These are phyloP conservation scores for Salix koriyanagi DNA, from an alignment of 345 rosid species.

Conservation along the genomic window DNA sequence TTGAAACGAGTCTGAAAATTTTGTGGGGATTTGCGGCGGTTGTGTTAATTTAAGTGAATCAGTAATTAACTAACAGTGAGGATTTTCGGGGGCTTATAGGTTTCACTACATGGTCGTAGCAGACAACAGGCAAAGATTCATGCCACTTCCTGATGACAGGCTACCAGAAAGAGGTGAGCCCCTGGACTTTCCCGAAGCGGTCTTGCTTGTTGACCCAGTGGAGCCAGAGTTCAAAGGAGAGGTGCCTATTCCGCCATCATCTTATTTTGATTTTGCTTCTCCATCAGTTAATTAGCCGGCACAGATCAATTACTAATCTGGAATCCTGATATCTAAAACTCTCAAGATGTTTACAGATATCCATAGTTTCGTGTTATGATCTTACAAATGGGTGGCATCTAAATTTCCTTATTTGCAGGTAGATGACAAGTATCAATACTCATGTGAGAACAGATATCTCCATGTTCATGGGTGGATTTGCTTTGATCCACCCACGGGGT, in stretches of 20 bases:
- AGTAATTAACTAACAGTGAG: no score
- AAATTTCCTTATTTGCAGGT: constrained; percentile 38
- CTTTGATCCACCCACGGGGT: constrained; percentile 45
- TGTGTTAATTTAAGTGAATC: no score
- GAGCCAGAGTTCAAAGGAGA: constrained; percentile 63
- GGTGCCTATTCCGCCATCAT: constrained; percentile 30
- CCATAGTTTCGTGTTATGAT: neutral
- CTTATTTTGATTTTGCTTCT: neutral
- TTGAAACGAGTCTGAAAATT: neutral
- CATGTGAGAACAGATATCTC: constrained; percentile 48
- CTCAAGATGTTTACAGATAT: neutral
- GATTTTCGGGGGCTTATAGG: constrained; percentile 27
- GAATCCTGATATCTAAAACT: neutral
- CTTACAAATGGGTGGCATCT: neutral
- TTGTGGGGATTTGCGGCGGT: no score
- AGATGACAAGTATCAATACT: constrained; percentile 84
- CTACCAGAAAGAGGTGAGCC: constrained; percentile 44
- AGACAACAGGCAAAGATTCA: constrained; percentile 77
- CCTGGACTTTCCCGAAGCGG: constrained; percentile 86
- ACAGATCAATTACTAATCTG: neutral
- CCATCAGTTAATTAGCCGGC: neutral
- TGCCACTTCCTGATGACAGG: constrained; percentile 90
- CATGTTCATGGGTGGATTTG: constrained; percentile 78
- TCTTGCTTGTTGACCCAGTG: constrained; percentile 59
- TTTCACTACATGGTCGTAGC: constrained; percentile 87